These are phyloP conservation scores for Phytophthora cactorum DNA, from an alignment of 352 stramenopile genomes.

Conservation along the genomic window DNA sequence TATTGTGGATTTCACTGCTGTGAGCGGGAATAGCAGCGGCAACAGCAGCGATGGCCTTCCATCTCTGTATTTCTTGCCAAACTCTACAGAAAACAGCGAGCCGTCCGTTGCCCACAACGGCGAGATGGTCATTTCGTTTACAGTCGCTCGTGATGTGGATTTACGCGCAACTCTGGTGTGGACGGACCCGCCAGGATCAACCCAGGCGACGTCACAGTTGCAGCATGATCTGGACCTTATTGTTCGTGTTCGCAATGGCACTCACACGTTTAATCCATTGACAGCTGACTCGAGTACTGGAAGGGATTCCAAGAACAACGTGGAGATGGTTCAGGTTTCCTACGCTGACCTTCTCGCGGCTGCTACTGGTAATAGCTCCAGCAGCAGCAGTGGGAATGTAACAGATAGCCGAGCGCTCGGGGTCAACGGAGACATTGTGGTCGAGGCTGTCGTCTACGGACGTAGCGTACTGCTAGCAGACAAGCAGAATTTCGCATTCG, in stretches of 20 bases:
- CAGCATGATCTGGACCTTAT: constrained; percentile 83
- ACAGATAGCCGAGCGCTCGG: constrained; percentile 34
- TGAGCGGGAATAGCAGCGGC: constrained; percentile 15
- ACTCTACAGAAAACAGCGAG: constrained; percentile 68
- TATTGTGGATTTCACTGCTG: constrained; percentile 60
- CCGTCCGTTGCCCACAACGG: constrained; percentile 58
- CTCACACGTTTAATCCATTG: constrained; percentile 64
- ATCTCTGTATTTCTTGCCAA: constrained; percentile 78
- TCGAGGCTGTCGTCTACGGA: constrained; percentile 75
- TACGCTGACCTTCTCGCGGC: constrained; percentile 67
- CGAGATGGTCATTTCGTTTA: constrained; percentile 77
- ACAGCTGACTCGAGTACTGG: constrained; percentile 54
- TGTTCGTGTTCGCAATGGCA: constrained; percentile 64
- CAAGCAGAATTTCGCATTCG: constrained; percentile 74
- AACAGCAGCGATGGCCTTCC: constrained; percentile 23
- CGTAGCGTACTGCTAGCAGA: constrained; percentile 65
- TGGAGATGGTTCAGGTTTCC: constrained; percentile 83
- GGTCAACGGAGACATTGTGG: constrained; percentile 64
- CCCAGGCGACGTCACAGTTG: constrained; percentile 65
- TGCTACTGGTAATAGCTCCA: constrained; percentile 32
- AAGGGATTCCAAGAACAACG: constrained; percentile 83
- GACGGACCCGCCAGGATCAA: constrained; percentile 76
- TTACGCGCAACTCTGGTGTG: constrained; percentile 79
- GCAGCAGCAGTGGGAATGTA: constrained; percentile 23
- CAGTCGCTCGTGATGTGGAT: constrained; percentile 63